A percentile compares a stretch with the other conserved stretches of the same genome.
Conservation (phyloP, 805 yeast species). For the Debaryomyces hansenii region DNA sequence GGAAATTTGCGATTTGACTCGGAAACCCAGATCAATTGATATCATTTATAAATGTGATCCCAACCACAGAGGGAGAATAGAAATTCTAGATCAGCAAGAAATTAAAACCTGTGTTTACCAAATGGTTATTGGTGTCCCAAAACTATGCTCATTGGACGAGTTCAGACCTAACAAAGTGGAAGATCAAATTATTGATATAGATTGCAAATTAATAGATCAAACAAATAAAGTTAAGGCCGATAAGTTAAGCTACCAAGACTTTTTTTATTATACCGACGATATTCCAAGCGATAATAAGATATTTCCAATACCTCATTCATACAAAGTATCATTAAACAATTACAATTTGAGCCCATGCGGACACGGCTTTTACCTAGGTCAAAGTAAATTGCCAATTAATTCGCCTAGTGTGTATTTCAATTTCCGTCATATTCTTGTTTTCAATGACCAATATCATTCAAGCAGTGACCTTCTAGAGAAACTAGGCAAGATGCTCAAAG, state of each 20-base stretch:
- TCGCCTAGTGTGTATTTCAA: conserved; percentile 20
- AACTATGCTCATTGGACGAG: conserved; percentile 45
- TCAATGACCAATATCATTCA: conserved; percentile 15
- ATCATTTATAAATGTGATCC: conserved; percentile 58
- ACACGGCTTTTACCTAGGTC: conserved; percentile 31
- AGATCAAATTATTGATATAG: conserved; percentile 26
- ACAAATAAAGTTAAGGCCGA: background rate
- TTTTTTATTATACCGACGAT: conserved; percentile 11
- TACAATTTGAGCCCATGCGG: conserved; percentile 27
- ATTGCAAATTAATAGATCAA: conserved; percentile 22
- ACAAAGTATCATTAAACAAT: conserved; percentile 27
- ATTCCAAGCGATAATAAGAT: conserved; percentile 3
- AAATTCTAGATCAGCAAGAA: conserved; percentile 48
- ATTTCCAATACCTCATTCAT: conserved; percentile 24
- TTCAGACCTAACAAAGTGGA: conserved; percentile 25
- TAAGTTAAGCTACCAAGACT: conserved; percentile 11
- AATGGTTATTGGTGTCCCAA: conserved; percentile 50
- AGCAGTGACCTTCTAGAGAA: conserved; percentile 13
- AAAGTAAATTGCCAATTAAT: conserved; percentile 10
- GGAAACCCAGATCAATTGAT: conserved; percentile 51
- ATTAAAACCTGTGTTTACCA: conserved; percentile 58
- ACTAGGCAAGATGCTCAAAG: conserved; percentile 20
- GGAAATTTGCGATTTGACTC: conserved; percentile 59
- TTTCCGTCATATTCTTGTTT: conserved; percentile 22
- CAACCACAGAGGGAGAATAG: conserved; percentile 9